Base-by-base conservation (phyloP, 2,329 filamentous ascomycete genomes). In the Colletotrichum lindemuthianum region DNA sequence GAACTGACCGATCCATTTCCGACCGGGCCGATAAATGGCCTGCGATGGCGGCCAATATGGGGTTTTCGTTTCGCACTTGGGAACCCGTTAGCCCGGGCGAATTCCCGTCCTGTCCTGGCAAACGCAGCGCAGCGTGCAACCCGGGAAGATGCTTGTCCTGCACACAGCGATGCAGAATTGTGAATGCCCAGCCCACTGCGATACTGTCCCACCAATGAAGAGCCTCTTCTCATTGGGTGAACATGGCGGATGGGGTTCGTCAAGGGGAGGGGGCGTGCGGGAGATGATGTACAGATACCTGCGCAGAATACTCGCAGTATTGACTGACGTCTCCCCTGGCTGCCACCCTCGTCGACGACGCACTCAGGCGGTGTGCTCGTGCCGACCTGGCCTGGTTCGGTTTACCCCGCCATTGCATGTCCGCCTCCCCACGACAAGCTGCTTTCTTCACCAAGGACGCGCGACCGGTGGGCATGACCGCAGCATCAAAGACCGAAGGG, bases 141-240 rank as follows among this genome's bases (percentile, higher is more conserved):
- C 49, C 60, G 43, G 43, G 45, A 50, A 33, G 32, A 43, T 43
- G 53, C 59, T 51, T 63, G 16, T 47, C 16, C 24, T 58, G 55
- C 55, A 58, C 55, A 24, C 24, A 24, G 24, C 24, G 24, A 24
- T 24, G 24, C 24, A 24, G 24, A 24, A 24, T 24, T 24, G 24
- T 24, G 24, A 24, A 24, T 24, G 24, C 24, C 24, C 24, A 24
- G 24, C 24, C 24, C 24, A 24, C 24, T 5, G 24, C 24, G 24
- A 24, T 24, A 24, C 24, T 24, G 24, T 24, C 24, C 24, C 24
- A 33, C 61, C 57, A 61, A 61, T 55, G 32, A 37, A 5, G 11
- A 15, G 8, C 13, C 48, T 34, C 3, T 24, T 5, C 24, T 24
- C 24, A 4, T 24, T 24, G 24, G 4, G 24, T 24, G 24, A 24